phyloP scores from a whole-genome alignment of 208 protist species.

The Strigomonas oncopelti region DNA sequence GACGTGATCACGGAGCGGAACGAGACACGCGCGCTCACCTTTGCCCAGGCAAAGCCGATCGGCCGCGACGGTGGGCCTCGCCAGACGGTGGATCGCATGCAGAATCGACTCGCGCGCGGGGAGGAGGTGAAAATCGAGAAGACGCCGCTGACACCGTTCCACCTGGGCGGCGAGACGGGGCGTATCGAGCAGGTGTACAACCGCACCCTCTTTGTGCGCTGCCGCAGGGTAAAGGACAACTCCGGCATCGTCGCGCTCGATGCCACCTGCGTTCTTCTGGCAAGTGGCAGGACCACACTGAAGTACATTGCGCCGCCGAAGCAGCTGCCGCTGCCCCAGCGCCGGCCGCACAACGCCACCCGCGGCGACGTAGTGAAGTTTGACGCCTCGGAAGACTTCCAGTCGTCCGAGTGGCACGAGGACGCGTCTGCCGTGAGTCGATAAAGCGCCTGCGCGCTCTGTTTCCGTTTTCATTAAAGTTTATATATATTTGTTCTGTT shows the following conservation, averaged over 20 bases:
- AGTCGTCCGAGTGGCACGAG: slow-evolving; percentile 23
- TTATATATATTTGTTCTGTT: neutral
- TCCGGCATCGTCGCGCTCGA: slow-evolving; percentile 70
- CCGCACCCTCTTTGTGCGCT: slow-evolving; percentile 75
- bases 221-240: slow-evolving; percentile 60
- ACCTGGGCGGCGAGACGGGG: slow-evolving; percentile 68
- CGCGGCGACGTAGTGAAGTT: slow-evolving; percentile 39
- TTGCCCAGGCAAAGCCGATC: slow-evolving; percentile 67
- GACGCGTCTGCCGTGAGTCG: neutral
- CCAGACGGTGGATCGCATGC: slow-evolving; percentile 65
- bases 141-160: slow-evolving; percentile 48
- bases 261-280: slow-evolving; percentile 57
- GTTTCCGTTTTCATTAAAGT: slow-evolving; percentile 8
- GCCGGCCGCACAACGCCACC: slow-evolving; percentile 45
- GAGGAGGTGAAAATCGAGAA: slow-evolving; percentile 71
- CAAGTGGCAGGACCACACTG: slow-evolving; percentile 68
- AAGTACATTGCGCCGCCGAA: slow-evolving; percentile 36
- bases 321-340: slow-evolving; percentile 43
- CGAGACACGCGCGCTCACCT: slow-evolving; percentile 64
- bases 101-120: slow-evolving; percentile 74
- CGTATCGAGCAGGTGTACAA: slow-evolving; percentile 85
- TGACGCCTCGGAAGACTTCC: slow-evolving; percentile 26
- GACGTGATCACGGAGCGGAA: slow-evolving; percentile 81
- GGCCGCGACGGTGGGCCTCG: slow-evolving; percentile 24
- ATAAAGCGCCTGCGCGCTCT: neutral